A percentile compares a stretch with the other conserved stretches of the same genome.
Evolutionary conservation across 306 rosid species (phyloP).

Genomic region (Pueraria montana): DNA sequence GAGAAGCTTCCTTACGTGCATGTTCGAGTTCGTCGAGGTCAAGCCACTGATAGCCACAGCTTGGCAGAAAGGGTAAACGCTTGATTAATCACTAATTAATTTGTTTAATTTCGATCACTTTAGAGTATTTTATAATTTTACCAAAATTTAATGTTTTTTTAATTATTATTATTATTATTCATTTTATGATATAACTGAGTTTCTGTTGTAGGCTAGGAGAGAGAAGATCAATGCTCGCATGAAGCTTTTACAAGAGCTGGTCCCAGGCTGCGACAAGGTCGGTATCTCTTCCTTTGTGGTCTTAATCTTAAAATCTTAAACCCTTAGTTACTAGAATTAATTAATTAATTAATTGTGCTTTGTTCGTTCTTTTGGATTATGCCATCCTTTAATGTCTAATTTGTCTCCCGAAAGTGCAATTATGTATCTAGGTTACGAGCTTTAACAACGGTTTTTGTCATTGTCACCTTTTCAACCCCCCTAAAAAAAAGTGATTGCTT

Average conservation of each 20-base stretch:
- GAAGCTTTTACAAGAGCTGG: conserved; percentile 97
- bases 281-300: conserved; percentile 49
- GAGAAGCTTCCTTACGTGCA: conserved; percentile 89
- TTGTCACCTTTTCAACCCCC: conserved; percentile 51
- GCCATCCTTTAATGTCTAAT: conserved; percentile 49
- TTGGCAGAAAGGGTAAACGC: conserved; percentile 92
- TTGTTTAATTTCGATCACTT: conserved; percentile 20
- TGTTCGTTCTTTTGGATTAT: conserved; percentile 53
- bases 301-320: conserved; percentile 43
- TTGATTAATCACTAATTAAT: conserved; percentile 47
- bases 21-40: conserved; percentile 98
- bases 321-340: conserved; percentile 9
- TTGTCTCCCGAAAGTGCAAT: conserved; percentile 65
- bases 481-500: conserved; percentile 58
- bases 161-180: not conserved
- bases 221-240: conserved; percentile 97
- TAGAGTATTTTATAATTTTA: not conserved
- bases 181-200: not conserved
- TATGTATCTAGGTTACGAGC: conserved; percentile 46
- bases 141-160: not conserved
- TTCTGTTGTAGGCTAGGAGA: conserved; percentile 86
- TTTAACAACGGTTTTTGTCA: conserved; percentile 61
- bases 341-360: conserved; percentile 46
- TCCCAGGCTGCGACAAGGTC: conserved; percentile 98
- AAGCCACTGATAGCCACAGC: conserved; percentile 98